Percentiles rank a stretch among this genome's conserved stretches.
These are phyloP conservation scores for Phytophthora macrochlamydospora DNA, from an alignment of 352 stramenopile genomes.

Conservation along the genomic window DNA sequence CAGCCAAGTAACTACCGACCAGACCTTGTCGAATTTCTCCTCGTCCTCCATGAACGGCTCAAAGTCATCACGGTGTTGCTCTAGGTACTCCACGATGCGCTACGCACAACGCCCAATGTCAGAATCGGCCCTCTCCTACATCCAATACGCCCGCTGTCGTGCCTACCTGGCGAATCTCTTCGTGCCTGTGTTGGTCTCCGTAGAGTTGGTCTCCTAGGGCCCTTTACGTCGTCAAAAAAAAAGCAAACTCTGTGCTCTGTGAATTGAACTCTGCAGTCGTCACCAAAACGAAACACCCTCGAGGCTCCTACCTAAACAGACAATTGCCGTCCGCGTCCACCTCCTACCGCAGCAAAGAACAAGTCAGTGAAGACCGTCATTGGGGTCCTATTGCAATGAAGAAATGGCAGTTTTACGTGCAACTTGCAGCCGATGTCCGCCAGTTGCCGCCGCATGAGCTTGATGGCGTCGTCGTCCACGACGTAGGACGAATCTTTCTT, in stretches of 20 bases:
- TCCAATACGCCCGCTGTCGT: not conserved
- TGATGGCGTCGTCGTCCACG: constrained; percentile 55
- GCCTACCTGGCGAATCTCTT: constrained; percentile 65
- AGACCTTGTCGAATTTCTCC: constrained; percentile 84
- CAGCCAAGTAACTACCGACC: not conserved
- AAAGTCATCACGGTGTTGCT: constrained; percentile 74
- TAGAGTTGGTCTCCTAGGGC: constrained; percentile 76
- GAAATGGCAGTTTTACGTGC: constrained; percentile 15
- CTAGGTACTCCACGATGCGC: constrained; percentile 76
- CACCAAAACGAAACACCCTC: not conserved
- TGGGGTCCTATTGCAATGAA: not conserved
- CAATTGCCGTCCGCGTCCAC: constrained; percentile 86
- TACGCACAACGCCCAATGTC: constrained; percentile 18
- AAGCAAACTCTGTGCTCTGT: constrained; percentile 12
- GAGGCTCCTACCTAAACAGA: constrained; percentile 65
- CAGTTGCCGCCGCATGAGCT: constrained; percentile 63
- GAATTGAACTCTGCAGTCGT: not conserved
- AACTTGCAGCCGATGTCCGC: constrained; percentile 69
- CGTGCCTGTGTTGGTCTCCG: constrained; percentile 71
- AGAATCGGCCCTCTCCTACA: not conserved
- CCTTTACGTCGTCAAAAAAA: constrained; percentile 23
- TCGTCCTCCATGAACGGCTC: constrained; percentile 91
- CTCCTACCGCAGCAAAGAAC: constrained; percentile 38
- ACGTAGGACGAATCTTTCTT: constrained; percentile 32
- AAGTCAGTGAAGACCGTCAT: constrained; percentile 3